These are phyloP conservation scores for Plantago elongata DNA, from an alignment of 257 asterid species.

Conservation along the genomic window DNA sequence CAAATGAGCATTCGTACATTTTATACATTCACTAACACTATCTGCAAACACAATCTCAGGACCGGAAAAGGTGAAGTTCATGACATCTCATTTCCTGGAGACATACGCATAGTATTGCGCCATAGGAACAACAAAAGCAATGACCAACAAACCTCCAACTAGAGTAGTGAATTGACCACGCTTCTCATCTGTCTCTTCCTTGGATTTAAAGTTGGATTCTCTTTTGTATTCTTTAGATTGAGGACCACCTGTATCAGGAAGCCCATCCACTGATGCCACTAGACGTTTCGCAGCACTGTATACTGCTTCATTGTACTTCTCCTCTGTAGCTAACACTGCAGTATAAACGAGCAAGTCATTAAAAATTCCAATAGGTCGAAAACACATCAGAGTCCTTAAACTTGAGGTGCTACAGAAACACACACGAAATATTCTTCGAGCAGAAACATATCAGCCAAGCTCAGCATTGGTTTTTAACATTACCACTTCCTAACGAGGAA, in stretches of 20 bases:
- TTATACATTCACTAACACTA: conserved; percentile 45
- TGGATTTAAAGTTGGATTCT: conserved; percentile 90
- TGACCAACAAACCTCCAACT: conserved; percentile 94
- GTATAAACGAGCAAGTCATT: conserved; percentile 14
- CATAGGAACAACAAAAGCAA: conserved; percentile 99
- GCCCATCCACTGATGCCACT: conserved; percentile 89
- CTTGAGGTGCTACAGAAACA: too few relatives aligned
- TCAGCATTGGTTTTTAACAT: too few relatives aligned
- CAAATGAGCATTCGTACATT: conserved; percentile 26
- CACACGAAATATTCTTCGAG: too few relatives aligned
- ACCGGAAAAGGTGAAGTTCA: conserved; percentile 11
- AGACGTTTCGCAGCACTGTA: conserved; percentile 67
- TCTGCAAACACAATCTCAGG: conserved; percentile 15
- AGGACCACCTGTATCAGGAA: conserved; percentile 98
- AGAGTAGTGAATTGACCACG: conserved; percentile 94
- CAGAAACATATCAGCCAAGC: too few relatives aligned
- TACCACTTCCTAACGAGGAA: too few relatives aligned
- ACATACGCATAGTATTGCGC: conserved; percentile 94
- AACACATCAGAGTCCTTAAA: too few relatives aligned
- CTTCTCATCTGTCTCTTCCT: conserved; percentile 92
- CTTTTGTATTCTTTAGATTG: conserved; percentile 61
- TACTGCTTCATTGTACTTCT: conserved; percentile 90
- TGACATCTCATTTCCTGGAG: conserved; percentile 62
- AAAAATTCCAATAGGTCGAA: conserved; percentile 8
- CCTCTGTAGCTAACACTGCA: conserved; percentile 90